Evolutionary conservation across 202 grass and related monocot genomes (phyloP).

Genomic region (Digitaria exilis): DNA sequence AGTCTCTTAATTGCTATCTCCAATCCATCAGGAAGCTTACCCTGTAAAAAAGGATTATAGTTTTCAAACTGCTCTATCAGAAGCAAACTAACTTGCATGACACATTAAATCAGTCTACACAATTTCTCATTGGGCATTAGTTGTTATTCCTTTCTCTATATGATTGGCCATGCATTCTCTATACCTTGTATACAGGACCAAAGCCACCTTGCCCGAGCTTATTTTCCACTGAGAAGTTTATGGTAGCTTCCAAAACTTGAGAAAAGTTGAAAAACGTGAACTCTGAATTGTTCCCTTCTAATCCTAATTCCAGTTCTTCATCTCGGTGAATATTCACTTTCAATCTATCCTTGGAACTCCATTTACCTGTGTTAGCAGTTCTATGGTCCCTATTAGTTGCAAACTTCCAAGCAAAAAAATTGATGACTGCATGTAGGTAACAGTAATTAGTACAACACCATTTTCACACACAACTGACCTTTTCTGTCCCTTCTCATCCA

Average conservation of each 20-base stretch:
- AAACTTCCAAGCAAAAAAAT: not conserved
- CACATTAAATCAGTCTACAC: not conserved
- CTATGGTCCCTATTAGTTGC: not conserved
- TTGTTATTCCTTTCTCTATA: not conserved
- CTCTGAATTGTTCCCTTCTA: not conserved
- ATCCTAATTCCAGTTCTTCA: not conserved
- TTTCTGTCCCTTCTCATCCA: not conserved
- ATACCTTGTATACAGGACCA: constrained; percentile 21
- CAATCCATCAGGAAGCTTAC: too few species aligned
- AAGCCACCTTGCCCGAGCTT: constrained; percentile 19
- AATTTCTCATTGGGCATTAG: not conserved
- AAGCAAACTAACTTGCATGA: not conserved
- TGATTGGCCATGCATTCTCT: not conserved
- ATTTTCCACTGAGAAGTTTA: not conserved
- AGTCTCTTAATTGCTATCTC: too few species aligned
- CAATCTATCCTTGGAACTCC: not conserved
- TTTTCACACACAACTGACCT: not conserved
- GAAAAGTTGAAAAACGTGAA: not conserved
- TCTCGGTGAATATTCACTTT: not conserved
- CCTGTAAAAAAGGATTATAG: not conserved
- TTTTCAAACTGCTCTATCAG: not conserved
- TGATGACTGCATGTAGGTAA: not conserved
- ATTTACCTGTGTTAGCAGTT: not conserved
- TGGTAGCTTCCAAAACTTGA: not conserved
- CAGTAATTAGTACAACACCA: too few species aligned